Base-by-base conservation (phyloP, 2,329 filamentous ascomycete genomes). In the Pseudogymnoascus sp. region DNA sequence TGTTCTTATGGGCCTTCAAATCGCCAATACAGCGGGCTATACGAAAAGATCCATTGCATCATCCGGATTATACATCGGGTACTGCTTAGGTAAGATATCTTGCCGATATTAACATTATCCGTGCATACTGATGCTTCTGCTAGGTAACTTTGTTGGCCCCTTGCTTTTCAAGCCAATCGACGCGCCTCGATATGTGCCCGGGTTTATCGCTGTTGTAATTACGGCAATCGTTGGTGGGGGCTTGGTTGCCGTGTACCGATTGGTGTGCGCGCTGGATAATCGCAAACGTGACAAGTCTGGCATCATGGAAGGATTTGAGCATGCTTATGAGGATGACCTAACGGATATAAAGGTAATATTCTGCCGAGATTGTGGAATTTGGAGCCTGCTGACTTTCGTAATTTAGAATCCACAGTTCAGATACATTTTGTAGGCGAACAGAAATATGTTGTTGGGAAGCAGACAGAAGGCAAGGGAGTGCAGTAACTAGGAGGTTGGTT, bases 71-170 rank as follows among this genome's bases (percentile, higher is more conserved):
- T 75, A 75, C 45, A 78, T 76, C 28, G 77, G 77, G 19, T 82
- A 81, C 66, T 80, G 78, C 0, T 68, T 82, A 5, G 80, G 79
- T 19, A 83, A 81, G 68, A 80, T 83, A 63, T 82, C 83, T 65
- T 80, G 80, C 0, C 80, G 79, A n/a, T 60, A 16, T 6, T 41
- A 25, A 12, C 6, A 41, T 55, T 55, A 23, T 25, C 5, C 5
- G 8, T 36, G 9, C 11, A 9, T 30, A n/a, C 14, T 42, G 23
- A 52, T 16, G 8, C 12, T 55, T 52, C 33, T 23, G 3, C 19
- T 42, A 42, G 49, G 60, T 28, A 60, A 59, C 14, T 30, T 33
- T 62, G 28, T 78, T n/a, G 77, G 77, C 0, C 77, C 78, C 0
- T 69, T 79, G 1, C 69, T 75, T 12, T 78, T 78, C 66, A 71